Evolutionary conservation across 2,329 filamentous ascomycete species (phyloP), one percentile per base, ranked within the genome.

Genomic region (Penicillium corylophilum): DNA sequence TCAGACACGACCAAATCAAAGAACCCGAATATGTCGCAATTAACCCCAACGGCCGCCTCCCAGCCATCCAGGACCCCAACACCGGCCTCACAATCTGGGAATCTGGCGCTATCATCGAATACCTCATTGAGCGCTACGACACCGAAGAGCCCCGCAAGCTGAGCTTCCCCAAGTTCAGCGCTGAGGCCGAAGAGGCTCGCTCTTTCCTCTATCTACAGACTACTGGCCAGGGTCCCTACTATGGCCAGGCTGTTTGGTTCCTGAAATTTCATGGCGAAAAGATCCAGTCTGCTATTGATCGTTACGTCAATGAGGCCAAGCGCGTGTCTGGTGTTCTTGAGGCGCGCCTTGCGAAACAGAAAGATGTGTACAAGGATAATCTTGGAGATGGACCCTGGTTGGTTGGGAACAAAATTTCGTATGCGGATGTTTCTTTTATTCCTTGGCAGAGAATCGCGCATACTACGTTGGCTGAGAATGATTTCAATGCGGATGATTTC

Each of bases 121-220:
- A 35, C 15, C 31, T 35, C 31, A 35, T 35, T n/a, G 31, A 35
- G 31, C 31, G 31, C 31, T 35, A 35, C n/a, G 31, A 35, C 31
- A 35, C 15, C 31, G 31, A 35, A 16, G 31, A 35, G 31, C 31
- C 31, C 31, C 31, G n/a, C n/a, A 35, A 35, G 31, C n/a, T 35
- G n/a, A 35, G 31, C 31, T 35, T 35, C 31, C 31, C 31, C 31
- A 35, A 16, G 6, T 35, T n/a, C 6, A 35, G 31, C n/a, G 31
- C 31, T n/a, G 31, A 35, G n/a, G 24, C 47, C 47, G 33, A 50
- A 50, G 31, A 44, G 44, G 41, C 31, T 16, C 31, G 31, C n/a
- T 35, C 31, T 5, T 35, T 35, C 31, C 31, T 35, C 31, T 35
- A 35, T 35, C n/a, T 35, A 15, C 31, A 35, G n/a, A 16, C 31